Base-by-base conservation (phyloP, 768 basidiomycete genomes). In the Pluteus cervinus region DNA sequence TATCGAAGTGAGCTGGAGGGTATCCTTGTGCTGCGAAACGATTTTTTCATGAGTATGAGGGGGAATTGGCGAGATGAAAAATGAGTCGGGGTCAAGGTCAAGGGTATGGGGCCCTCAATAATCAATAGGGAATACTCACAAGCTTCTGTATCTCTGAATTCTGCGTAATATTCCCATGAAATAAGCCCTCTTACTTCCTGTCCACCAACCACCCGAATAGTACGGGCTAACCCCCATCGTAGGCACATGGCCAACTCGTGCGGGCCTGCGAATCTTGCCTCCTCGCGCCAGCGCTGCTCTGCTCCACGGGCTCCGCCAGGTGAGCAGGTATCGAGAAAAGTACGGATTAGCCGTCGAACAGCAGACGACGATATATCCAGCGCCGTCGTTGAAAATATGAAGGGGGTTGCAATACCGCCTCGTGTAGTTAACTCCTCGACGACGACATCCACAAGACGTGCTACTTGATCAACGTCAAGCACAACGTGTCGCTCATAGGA, bases 171-270 rank as follows among this genome's bases (percentile, higher is more conserved):
- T 4, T 92, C 87, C 82, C 87, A 91, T 45, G 81, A 74, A 28
- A 98, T 54, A 20, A 97, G 62, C 4, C 96, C 96, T 10, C 88
- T 74, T n/a, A 82, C 75, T 30, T 84, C 81, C 44, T 77, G 68
- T 1, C 81, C 82, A 22, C 71, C 75, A 12, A 78, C 71, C 3
- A 85, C 71, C 32, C 89, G 61, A 24, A 88, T 73, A 31, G 89
- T 76, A 17, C 92, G 66, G 3, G 81, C 85, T 4, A 98, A 72
- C 22, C 82, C 89, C 96, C 96, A 99, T 16, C 93, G 80, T 22
- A 98, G 67, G 50, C 84, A 77, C 82, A 93, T 92, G 4, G 84
- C 91, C 10, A 98, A 66, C 51, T 96, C 88, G 43, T 93, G 82
- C 8, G 88, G 82, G 4, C 79, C 81, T 0, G 90, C 86, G 51